Percentiles rank a stretch among this genome's conserved stretches.
Evolutionary conservation across 495 filamentous ascomycete species (phyloP).

Genomic region (Oidiodendron maius): DNA sequence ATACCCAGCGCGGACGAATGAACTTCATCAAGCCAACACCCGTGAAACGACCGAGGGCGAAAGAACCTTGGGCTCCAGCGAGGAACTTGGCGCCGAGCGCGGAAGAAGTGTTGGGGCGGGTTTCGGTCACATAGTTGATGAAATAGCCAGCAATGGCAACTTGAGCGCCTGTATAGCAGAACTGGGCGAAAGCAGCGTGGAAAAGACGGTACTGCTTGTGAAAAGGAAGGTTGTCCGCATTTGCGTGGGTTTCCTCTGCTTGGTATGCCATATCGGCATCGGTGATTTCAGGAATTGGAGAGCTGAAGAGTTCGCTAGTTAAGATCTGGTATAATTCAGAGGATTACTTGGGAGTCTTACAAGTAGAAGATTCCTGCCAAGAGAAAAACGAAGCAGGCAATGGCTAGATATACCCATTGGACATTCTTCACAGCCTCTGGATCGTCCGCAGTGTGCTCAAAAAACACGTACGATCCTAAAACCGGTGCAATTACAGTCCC

Average conservation of each 20-base stretch:
- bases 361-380: slow-evolving; percentile 63
- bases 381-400: slow-evolving; percentile 61
- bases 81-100: slow-evolving; percentile 21
- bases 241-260: slow-evolving; percentile 31
- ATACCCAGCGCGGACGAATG: slow-evolving; percentile 46
- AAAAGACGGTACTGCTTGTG: slow-evolving; percentile 60
- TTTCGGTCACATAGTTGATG: slow-evolving; percentile 40
- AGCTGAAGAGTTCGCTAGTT: too few relatives aligned
- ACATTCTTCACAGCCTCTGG: slow-evolving; percentile 40
- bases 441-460: slow-evolving; percentile 33
- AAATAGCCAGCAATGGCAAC: slow-evolving; percentile 55
- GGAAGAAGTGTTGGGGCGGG: slow-evolving; percentile 25
- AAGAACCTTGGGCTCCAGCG: slow-evolving; percentile 60
- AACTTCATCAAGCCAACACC: slow-evolving; percentile 48
- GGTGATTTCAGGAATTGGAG: slow-evolving; percentile 65
- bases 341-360: too few relatives aligned
- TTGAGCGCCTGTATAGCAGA: slow-evolving; percentile 68
- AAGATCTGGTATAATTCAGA: too few relatives aligned
- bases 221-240: slow-evolving; percentile 40
- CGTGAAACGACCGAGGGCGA: slow-evolving; percentile 59
- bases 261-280: slow-evolving; percentile 66
- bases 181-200: slow-evolving; percentile 60
- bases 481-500: slow-evolving; percentile 49
- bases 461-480: slow-evolving; percentile 47
- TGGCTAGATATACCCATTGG: slow-evolving; percentile 63